Conservation (phyloP, 345 rosid species). For the Murraya koenigii region DNA sequence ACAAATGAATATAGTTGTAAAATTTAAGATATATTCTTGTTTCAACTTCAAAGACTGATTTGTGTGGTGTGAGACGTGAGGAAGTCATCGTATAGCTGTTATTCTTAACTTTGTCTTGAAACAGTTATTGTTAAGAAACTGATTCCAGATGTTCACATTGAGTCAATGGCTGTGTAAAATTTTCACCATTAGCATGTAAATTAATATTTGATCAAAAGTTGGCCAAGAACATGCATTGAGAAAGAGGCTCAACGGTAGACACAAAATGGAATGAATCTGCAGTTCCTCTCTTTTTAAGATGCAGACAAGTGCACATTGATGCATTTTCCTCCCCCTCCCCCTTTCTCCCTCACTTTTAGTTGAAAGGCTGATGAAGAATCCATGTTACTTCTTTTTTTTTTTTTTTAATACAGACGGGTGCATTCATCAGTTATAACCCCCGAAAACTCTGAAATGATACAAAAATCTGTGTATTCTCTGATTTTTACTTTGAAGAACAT, state of each 20-base stretch:
- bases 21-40: no score
- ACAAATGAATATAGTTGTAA: no score
- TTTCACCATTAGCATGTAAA: background rate
- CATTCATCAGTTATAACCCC: conserved; percentile 87
- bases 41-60: no score
- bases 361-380: background rate
- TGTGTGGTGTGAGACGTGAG: no score
- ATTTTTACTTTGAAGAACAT: conserved; percentile 90
- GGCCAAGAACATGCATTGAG: background rate
- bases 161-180: no score
- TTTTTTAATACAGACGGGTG: conserved; percentile 48
- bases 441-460: conserved; percentile 82
- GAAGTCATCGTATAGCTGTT: no score
- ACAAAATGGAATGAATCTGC: background rate
- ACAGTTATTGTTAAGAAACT: no score
- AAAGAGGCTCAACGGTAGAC: background rate
- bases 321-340: background rate
- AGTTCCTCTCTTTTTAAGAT: background rate
- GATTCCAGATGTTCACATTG: no score
- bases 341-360: background rate
- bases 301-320: background rate
- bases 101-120: no score
- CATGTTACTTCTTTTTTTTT: background rate
- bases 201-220: background rate
- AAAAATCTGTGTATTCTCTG: conserved; percentile 79